Evolutionary conservation across 768 basidiomycete genomes (phyloP).

Genomic region (Thelephora aurantiotincta): DNA sequence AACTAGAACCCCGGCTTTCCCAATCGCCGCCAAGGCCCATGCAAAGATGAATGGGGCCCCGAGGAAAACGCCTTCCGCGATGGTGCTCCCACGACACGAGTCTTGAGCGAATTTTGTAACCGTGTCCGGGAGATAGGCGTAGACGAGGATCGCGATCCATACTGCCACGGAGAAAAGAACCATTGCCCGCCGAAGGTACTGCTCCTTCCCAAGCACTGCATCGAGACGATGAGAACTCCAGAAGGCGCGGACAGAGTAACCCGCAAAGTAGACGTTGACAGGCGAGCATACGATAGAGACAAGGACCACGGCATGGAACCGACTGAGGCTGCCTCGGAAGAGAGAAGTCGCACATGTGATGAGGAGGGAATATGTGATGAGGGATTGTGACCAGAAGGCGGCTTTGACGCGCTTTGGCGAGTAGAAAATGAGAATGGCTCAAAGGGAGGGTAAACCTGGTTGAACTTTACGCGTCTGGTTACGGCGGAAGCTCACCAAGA

Average conservation of each 20-base stretch:
- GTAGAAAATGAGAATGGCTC: conserved; percentile 2
- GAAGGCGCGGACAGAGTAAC: background rate
- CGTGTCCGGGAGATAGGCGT: background rate
- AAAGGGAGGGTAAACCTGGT: too few relatives aligned
- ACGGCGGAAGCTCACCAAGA: background rate
- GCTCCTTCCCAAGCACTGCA: background rate
- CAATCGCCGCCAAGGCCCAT: background rate
- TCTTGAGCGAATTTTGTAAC: background rate
- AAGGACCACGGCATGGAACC: background rate
- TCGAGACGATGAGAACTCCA: background rate
- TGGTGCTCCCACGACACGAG: background rate
- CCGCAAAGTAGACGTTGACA: background rate
- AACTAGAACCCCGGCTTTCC: background rate
- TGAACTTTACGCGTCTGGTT: too few relatives aligned
- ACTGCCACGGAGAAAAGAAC: background rate
- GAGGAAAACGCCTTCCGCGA: background rate
- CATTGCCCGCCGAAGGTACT: background rate
- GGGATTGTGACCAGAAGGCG: conserved; percentile 1
- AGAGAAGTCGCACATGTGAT: background rate
- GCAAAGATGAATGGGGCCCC: background rate
- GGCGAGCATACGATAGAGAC: background rate
- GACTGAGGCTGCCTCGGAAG: background rate
- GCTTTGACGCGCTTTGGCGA: background rate
- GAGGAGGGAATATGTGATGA: conserved; percentile 1
- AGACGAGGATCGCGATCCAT: background rate